Percentiles rank a stretch among this genome's conserved stretches.
phyloP scores from a whole-genome alignment of 371 early-diverging fungal genomes.

The Massospora cicadina region DNA sequence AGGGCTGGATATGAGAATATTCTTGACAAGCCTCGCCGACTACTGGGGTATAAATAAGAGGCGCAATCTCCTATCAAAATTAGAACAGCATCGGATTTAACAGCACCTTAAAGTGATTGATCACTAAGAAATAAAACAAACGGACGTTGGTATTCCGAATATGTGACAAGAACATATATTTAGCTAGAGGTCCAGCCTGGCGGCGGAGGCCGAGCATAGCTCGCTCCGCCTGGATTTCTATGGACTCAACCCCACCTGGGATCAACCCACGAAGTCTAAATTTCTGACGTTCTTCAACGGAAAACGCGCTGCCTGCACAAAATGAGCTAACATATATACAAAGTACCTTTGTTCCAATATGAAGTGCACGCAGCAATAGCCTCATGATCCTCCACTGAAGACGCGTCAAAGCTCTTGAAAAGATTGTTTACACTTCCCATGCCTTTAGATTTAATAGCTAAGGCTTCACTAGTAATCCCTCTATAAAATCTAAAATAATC shows the following conservation, averaged over 20 bases:
- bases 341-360: slow-evolving; percentile 4
- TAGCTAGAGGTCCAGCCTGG: slow-evolving; percentile 44
- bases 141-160: slow-evolving; percentile 55
- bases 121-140: slow-evolving; percentile 59
- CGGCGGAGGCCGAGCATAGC: slow-evolving; percentile 44
- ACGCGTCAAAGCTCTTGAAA: neutral
- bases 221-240: slow-evolving; percentile 47
- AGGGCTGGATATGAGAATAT: slow-evolving; percentile 74
- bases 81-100: slow-evolving; percentile 1
- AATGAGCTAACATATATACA: neutral
- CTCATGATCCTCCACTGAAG: too few species aligned
- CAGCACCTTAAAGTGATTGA: slow-evolving; percentile 47
- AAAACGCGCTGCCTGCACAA: slow-evolving; percentile 30
- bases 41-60: slow-evolving; percentile 80
- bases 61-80: slow-evolving; percentile 37
- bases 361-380: neutral
- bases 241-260: slow-evolving; percentile 47
- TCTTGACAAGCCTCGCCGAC: slow-evolving; percentile 78
- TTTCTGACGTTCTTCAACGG: slow-evolving; percentile 24
- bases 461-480: neutral
- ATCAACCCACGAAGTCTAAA: slow-evolving; percentile 43
- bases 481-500: neutral
- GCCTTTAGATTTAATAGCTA: neutral
- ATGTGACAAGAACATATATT: slow-evolving; percentile 62
- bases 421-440: neutral